phyloP scores from a whole-genome alignment of 163 green algal species.

The Coccomyxa subellipsoidea region DNA sequence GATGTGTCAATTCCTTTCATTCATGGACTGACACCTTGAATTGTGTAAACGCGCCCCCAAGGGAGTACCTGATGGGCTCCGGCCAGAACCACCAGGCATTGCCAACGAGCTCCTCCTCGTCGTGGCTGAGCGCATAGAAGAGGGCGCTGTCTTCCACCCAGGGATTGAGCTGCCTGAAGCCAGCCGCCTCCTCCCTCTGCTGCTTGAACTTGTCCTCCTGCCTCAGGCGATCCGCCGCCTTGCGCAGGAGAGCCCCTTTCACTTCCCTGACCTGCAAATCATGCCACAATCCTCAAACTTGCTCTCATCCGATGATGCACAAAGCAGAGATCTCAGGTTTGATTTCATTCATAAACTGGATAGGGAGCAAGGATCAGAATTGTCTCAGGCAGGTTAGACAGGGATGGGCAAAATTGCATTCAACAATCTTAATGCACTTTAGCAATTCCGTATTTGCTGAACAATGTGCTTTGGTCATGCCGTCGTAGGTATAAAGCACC shows the following conservation, averaged over 20 bases:
- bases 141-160: conserved; percentile 86
- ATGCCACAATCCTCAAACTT: not conserved
- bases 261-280: conserved; percentile 28
- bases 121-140: conserved; percentile 74
- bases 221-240: conserved; percentile 68
- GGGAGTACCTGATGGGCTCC: conserved; percentile 39
- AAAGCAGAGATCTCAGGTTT: not conserved
- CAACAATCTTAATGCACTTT: too few species aligned
- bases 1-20: not conserved
- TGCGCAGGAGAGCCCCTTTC: conserved; percentile 76
- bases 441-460: too few species aligned
- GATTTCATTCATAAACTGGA: too few species aligned
- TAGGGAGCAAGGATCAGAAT: too few species aligned
- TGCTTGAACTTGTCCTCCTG: conserved; percentile 37
- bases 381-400: too few species aligned
- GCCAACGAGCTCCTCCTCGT: conserved; percentile 34
- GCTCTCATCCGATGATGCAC: too few species aligned
- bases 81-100: conserved; percentile 94
- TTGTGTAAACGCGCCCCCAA: not conserved
- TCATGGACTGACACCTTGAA: not conserved
- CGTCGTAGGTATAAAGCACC: not conserved
- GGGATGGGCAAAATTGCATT: too few species aligned
- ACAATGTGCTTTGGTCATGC: too few species aligned
- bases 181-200: conserved; percentile 49
- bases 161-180: conserved; percentile 54